Base-by-base conservation (phyloP, 2,329 filamentous ascomycete genomes). In the Fusarium camptoceras region DNA sequence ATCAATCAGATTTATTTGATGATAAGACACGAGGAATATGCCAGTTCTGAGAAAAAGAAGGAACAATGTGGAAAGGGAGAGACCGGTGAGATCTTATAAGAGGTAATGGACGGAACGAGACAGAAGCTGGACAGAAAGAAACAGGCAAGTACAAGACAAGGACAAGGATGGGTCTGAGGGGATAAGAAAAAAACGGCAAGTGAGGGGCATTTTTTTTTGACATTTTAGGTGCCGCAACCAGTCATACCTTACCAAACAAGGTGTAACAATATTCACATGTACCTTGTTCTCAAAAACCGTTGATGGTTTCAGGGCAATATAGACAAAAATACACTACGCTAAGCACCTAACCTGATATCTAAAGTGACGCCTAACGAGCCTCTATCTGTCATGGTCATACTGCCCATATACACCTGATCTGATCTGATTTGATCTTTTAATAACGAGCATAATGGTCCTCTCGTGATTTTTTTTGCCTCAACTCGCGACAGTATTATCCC, bases 131-230 rank as follows among this genome's bases (percentile, higher is more conserved):
- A 25, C 53, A 69, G 50, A 55, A 42, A 53, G 41, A 55, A 55
- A 24, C 10, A 34, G 53, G 22, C 49, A 55, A 55, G 42, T 47
- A 24, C 22, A 25, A 46, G 11, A n/a, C 43, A 46, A 30, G 22
- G 50, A 51, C 51, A 64, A 50, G 59, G 53, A 67, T 58, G 60
- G 56, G 57, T 24, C 48, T 65, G 55, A 60, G 50, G 53, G 54
- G 58, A 61, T 48, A 67, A 55, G 41, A 44, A 53, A 57, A 57
- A 59, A 55, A 63, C 28, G 31, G 55, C 30, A 70, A 56, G 46
- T 68, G 70, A 71, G 68, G 70, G 67, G 70, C 56, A 51, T 53
- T 42, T 43, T 24, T 20, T 20, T 54, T 18, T 66, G 22, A 27
- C 43, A 64, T 41, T 46, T 66, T 37, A 37, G 49, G 24, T 53